Evolutionary conservation across 2,329 filamentous ascomycete genomes (phyloP), one percentile per base, ranked within the genome.

Genomic region (Hypoxylon sp.): DNA sequence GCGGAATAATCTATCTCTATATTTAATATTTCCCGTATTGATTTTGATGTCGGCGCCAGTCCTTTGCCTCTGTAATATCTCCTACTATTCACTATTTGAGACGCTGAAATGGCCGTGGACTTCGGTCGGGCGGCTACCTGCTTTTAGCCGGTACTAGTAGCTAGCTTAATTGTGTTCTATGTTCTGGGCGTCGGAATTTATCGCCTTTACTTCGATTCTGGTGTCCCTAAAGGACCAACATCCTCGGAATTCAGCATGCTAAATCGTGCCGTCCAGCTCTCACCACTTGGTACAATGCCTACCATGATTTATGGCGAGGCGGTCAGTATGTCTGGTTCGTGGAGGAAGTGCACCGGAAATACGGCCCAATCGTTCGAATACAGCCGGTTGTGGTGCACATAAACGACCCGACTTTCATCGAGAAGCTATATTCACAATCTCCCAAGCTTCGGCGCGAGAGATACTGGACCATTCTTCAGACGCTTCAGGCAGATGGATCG

Each of bases 321-420:
- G 71, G 72, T 7, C 70, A 73, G 39, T 73, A 72, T 43, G 52
- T 68, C 37, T 73, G 59, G 58, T 62, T 65, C 13, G 55, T 72
- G n/a, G 59, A 69, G 54, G 69, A 71, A 34, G 69, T 71, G 68
- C 73, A 75, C 50, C 62, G 68, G 47, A 63, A 70, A 55, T 73
- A 74, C 43, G 69, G 67, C 17, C 70, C 72, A 24, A 68, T 75
- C 15, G 66, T 74, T 11, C 67, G 72, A 13, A 65, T 73, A 30
- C 62, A 67, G 20, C 72, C 72, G 10, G 61, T 71, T 46, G 72
- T 75, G 34, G 53, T 78, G 2, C 75, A 78, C 64, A 71, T 77
- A 48, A 70, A 74, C 52, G 75, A 76, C 54, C 67, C 71, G 28
- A 59, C 58, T 19, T 73, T 70, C 58, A 68, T 71, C 56, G 71